Base-by-base conservation (phyloP, 2,329 filamentous ascomycete genomes). In the Orbilia blumenaviensis region DNA sequence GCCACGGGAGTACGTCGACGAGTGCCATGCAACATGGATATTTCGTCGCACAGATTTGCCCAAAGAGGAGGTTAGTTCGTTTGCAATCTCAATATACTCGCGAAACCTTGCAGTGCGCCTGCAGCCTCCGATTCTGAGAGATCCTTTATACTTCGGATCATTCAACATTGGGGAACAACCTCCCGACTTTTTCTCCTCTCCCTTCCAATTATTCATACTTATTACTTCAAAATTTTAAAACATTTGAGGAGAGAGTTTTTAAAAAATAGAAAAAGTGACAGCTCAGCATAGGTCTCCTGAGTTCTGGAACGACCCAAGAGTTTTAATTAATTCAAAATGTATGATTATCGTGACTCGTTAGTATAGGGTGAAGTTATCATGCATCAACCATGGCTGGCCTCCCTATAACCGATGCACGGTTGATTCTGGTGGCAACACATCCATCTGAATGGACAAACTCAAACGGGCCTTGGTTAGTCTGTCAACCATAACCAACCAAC, bases 31-130 rank as follows among this genome's bases (percentile, higher is more conserved):
- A 42, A 34, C 34, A 38, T 50, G 27, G 44, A 16, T 56, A 50
- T 54, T 44, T 56, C 38, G 66, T 71, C 25, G 44, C 56, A 71
- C 66, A 71, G 27, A 34, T 71, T 71, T 71, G 44, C 66, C 66
- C 32, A 27, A 71, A 63, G 44, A 42, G 27, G 66, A 54, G 36
- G 23, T 10, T 62, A 69, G 66, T 56, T n/a, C n/a, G n/a, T n/a
- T 32, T 10, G 52, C 21, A 48, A 41, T 29, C 29, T 60, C 36
- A 27, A 61, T 50, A 42, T 54, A 52, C n/a, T 34, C 21, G 32
- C 58, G 56, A 58, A 52, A 75, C 71, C 71, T 75, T 64, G 71
- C 71, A 50, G 63, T 56, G 46, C 71, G 63, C 71, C 71, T 67
- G 62, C 71, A 67, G 69, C 42, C 27, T 46, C 46, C 69, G 23